Base-by-base conservation (phyloP, 768 basidiomycete genomes). In the Tulasnella sp. region DNA sequence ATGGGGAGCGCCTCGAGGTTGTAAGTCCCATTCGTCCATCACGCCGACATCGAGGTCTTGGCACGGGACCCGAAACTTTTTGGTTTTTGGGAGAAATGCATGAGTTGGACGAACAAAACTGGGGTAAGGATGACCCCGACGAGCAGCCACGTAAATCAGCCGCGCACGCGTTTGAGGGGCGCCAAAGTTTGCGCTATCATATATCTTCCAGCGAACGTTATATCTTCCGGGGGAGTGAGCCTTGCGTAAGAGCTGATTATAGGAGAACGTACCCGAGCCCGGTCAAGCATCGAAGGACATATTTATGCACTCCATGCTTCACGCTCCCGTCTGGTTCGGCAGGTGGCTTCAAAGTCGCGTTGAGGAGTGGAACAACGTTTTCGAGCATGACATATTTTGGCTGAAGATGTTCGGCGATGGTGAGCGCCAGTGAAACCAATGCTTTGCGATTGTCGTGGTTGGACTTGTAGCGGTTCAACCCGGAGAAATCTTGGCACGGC, bases 141-240 rank as follows among this genome's bases (percentile, higher is more conserved):
- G 58, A 40, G 72, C 36, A 22, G 77, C 72, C 12, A 67, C 87
- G 80, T 93, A 89, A 67, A 93, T 91, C 15, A 93, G 86, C 22
- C 92, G 85, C 36, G 85, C 83, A 11, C 92, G 88, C 67, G 85
- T 84, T 83, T 93, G 92, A 22, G 92, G 91, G 29, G 87, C 86
- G 36, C 92, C 92, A 81, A 92, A 92, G 42, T 77, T 42, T 89
- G 88, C 88, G 31, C 91, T 90, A 79, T 93, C 90, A 0, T 93
- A 83, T 19, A 90, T 82, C n/a, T 86, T 87, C 82, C 87, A 88
- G 25, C 85, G 87, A 2, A 87, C 88, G 82, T 93, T 92, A 80
- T 93, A 93, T 0, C 89, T 89, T 74, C 22, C 36, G n/a, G 34
- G 42, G 49, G 79, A 81, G 72, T 79, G 36, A 80, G 39, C 22